Base-by-base conservation (phyloP, 805 yeast genomes). In the Torulaspora franciscae region DNA sequence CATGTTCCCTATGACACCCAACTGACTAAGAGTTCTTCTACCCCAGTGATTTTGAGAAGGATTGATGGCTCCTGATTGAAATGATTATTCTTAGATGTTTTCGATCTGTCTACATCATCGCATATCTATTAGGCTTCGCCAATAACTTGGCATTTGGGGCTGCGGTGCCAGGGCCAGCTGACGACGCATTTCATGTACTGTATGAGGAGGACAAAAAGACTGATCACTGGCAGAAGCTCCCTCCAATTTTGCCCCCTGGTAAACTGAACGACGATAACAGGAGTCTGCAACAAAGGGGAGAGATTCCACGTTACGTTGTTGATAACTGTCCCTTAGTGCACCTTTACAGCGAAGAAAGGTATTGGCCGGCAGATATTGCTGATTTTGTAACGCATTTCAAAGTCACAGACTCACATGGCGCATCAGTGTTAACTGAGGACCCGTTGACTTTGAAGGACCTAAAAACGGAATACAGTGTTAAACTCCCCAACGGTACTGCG, bases 311-410 rank as follows among this genome's bases (percentile, higher is more conserved):
- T 6, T 85, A 78, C 62, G 83, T 81, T 1, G 51, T 78, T 2
- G 81, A 83, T 35, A 73, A 74, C 58, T 78, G 85, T 3, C 98
- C 99, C 0, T 67, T 81, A 42, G 90, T 91, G 2, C 86, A 87
- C 59, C 70, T 91, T 8, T 90, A 91, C 67, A 81, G 95, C 1
- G 99, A 91, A 59, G 99, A 91, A 57, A 66, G 71, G 43, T 91
- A 90, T 59, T 69, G 84, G 53, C 96, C 99, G 0, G 87, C 87
- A 55, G 95, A 88, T 57, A 74, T 89, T 32, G 74, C 71, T 24
- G 77, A 83, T 15, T 91, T 66, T 61, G 89, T 86, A 6, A 66
- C 68, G 6, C 77, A 86, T 59, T 85, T 87, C 66, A 76, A 75
- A 51, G 73, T 83, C 15, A 73, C 73, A 15, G 75, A 73, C 52